Percentiles rank a stretch among this genome's conserved stretches.
These are phyloP conservation scores for Blastomyces silverae DNA, from an alignment of 2,329 filamentous ascomycete genomes.

Conservation along the genomic window DNA sequence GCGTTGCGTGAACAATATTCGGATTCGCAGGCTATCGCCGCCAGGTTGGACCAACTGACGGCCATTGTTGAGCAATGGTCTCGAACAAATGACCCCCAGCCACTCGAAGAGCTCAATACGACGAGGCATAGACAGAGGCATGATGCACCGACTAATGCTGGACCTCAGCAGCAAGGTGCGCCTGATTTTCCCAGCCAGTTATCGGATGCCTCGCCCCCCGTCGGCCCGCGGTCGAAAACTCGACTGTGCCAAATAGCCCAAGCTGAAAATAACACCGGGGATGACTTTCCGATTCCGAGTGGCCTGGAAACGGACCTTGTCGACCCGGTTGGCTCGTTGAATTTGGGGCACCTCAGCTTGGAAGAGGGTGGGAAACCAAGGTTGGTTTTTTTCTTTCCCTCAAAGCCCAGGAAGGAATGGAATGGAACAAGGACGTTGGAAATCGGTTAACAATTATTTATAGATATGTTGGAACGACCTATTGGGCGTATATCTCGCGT, in stretches of 20 bases:
- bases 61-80: constrained; percentile 42
- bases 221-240: constrained; percentile 21
- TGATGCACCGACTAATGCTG: not conserved
- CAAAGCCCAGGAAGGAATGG: not conserved
- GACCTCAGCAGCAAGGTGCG: not conserved
- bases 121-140: constrained; percentile 14
- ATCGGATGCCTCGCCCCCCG: constrained; percentile 12
- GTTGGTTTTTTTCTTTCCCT: constrained; percentile 18
- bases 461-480: constrained; percentile 43
- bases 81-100: constrained; percentile 28
- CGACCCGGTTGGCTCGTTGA: constrained; percentile 38
- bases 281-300: constrained; percentile 40
- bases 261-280: constrained; percentile 31
- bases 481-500: constrained; percentile 42
- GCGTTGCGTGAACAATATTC: constrained; percentile 24
- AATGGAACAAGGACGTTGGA: not conserved
- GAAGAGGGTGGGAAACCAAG: constrained; percentile 39
- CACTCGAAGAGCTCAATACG: constrained; percentile 21
- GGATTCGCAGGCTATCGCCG: constrained; percentile 37
- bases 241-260: constrained; percentile 32
- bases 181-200: not conserved
- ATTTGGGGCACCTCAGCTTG: constrained; percentile 39
- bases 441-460: constrained; percentile 14
- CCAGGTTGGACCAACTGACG: constrained; percentile 40
- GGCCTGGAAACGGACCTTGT: constrained; percentile 39